Evolutionary conservation across 108 stramenopile species (phyloP).

Genomic region (Fragilaria crotonensis): DNA sequence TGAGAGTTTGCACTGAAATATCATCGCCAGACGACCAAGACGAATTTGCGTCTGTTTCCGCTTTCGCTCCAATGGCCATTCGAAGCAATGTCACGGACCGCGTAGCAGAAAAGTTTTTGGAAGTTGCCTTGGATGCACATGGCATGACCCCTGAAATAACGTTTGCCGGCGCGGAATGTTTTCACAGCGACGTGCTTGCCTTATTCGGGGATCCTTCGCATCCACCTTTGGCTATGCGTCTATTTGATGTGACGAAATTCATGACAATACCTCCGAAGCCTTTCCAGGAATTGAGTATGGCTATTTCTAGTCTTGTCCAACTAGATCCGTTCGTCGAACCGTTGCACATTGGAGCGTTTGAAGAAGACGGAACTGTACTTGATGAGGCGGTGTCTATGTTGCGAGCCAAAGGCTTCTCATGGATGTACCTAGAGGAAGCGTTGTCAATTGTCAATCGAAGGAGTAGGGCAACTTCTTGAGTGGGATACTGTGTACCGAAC

Average conservation of each 20-base stretch:
- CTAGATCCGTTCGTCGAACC: conserved; percentile 11
- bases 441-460: conserved; percentile 69
- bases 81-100: conserved; percentile 20
- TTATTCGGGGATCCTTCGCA: conserved; percentile 17
- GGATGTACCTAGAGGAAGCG: conserved; percentile 50
- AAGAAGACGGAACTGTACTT: conserved; percentile 39
- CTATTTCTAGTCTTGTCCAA: conserved; percentile 38
- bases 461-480: too few relatives aligned
- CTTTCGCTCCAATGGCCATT: conserved; percentile 19
- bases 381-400: conserved; percentile 66
- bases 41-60: conserved; percentile 11
- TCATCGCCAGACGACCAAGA: not conserved
- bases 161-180: conserved; percentile 31
- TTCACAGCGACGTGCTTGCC: conserved; percentile 28
- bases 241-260: conserved; percentile 37
- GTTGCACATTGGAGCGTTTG: conserved; percentile 41
- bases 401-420: conserved; percentile 47
- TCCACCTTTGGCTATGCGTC: conserved; percentile 28
- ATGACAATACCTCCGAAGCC: conserved; percentile 33
- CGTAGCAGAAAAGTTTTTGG: conserved; percentile 54
- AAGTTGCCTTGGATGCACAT: conserved; percentile 65
- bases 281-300: conserved; percentile 27
- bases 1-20: conserved; percentile 2
- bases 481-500: too few relatives aligned
- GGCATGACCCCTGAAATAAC: conserved; percentile 53